Percentiles rank a stretch among this genome's conserved stretches.
These are phyloP conservation scores for Chlorella vulgaris DNA, from an alignment of 139 green algal genomes.

Conservation along the genomic window DNA sequence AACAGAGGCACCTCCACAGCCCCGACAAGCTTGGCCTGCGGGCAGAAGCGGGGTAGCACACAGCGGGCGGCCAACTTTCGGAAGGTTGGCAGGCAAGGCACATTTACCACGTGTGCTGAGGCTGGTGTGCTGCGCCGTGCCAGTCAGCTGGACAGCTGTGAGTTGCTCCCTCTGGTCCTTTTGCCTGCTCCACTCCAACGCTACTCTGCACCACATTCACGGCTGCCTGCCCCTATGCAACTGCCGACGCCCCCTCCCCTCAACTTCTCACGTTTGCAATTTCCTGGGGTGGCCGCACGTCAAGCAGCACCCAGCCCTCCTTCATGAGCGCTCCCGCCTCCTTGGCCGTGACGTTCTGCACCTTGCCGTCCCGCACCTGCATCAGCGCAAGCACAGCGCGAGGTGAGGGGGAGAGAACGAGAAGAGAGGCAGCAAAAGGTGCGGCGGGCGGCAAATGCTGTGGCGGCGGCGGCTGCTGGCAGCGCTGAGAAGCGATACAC, in stretches of 20 bases:
- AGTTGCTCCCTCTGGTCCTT: too few relatives aligned
- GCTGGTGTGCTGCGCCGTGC: too few relatives aligned
- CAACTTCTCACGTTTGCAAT: constrained; percentile 54
- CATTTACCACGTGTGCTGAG: too few relatives aligned
- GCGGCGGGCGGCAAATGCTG: too few relatives aligned
- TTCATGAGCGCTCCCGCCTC: constrained; percentile 57
- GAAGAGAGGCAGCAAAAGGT: background rate
- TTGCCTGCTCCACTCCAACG: too few relatives aligned
- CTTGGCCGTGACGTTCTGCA: constrained; percentile 63
- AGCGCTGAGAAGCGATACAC: too few relatives aligned
- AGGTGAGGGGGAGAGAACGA: background rate
- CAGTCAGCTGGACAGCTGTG: too few relatives aligned
- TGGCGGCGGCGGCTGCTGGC: too few relatives aligned
- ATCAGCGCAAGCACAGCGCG: background rate
- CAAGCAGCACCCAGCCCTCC: constrained; percentile 87
- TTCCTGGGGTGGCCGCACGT: constrained; percentile 82
- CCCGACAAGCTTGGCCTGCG: constrained; percentile 37
- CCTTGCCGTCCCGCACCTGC: constrained; percentile 57
- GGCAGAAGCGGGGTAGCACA: background rate
- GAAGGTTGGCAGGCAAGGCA: background rate
- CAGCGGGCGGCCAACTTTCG: background rate
- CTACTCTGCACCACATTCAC: too few relatives aligned
- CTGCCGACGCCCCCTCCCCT: background rate
- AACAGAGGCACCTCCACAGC: constrained; percentile 78
- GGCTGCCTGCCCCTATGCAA: background rate